These are phyloP conservation scores for Sphaerostilbella broomeana DNA, from an alignment of 2,329 filamentous ascomycete genomes.

Conservation along the genomic window DNA sequence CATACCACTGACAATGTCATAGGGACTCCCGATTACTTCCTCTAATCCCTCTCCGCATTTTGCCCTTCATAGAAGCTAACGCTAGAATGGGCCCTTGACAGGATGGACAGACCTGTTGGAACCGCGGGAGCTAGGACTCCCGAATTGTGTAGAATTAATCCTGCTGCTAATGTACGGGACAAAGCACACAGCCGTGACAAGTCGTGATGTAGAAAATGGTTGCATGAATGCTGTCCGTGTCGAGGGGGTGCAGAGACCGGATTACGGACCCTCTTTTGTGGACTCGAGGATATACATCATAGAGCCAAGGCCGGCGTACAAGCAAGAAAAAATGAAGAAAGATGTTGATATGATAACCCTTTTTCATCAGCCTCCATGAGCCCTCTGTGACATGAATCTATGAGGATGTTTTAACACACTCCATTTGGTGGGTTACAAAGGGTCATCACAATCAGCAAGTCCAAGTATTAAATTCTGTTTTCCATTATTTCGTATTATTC, in stretches of 20 bases:
- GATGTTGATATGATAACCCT: background rate
- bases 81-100: slow-evolving; percentile 16
- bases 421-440: too few species aligned
- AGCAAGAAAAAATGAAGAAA: background rate
- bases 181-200: slow-evolving; percentile 13
- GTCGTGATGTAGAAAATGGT: slow-evolving; percentile 12
- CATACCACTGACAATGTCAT: slow-evolving; percentile 18
- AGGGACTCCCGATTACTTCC: slow-evolving; percentile 96
- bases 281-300: background rate
- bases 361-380: too few species aligned
- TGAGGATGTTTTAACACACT: too few species aligned
- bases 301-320: background rate
- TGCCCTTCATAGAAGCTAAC: slow-evolving; percentile 18
- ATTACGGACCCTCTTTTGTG: background rate
- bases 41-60: slow-evolving; percentile 48
- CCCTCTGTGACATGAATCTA: too few species aligned
- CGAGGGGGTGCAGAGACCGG: background rate
- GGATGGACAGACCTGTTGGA: slow-evolving; percentile 18
- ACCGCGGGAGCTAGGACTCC: slow-evolving; percentile 16
- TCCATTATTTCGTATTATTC: too few species aligned
- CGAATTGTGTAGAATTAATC: slow-evolving; percentile 26
- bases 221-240: slow-evolving; percentile 7
- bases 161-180: slow-evolving; percentile 17
- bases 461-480: too few species aligned
- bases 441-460: too few species aligned